phyloP scores from a whole-genome alignment of 2,329 filamentous ascomycete genomes.

The Ophiostoma fasciatum region DNA sequence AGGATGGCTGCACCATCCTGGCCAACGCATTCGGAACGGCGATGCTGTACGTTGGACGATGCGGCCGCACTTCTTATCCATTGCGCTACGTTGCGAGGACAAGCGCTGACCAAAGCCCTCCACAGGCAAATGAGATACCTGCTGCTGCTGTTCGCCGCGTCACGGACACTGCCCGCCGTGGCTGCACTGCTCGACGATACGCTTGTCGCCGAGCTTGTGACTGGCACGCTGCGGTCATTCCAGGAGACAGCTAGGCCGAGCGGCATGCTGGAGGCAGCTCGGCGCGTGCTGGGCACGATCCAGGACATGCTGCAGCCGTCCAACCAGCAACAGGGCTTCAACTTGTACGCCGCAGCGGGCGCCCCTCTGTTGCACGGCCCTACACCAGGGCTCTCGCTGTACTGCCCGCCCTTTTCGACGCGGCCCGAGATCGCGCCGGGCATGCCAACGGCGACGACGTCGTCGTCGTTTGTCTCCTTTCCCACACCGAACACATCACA shows the following conservation, averaged over 20 bases:
- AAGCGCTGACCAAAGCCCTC: no score
- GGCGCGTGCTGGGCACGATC: conserved; percentile 4
- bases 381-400: conserved; percentile 2
- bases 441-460: conserved; percentile 6
- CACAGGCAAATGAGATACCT: conserved; percentile 11
- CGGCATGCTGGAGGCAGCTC: conserved; percentile 6
- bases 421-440: not conserved
- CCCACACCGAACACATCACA: conserved; percentile 7
- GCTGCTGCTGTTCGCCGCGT: conserved; percentile 9
- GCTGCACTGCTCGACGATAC: conserved; percentile 1
- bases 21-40: conserved; percentile 9
- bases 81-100: no score
- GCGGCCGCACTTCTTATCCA: no score
- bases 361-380: not conserved
- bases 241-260: conserved; percentile 2
- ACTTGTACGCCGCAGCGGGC: not conserved
- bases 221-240: conserved; percentile 3
- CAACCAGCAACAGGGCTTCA: not conserved
- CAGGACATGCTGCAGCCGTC: conserved; percentile 1
- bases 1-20: conserved; percentile 3
- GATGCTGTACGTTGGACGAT: conserved; percentile 9
- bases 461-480: conserved; percentile 6
- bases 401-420: conserved; percentile 6
- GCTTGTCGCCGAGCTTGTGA: conserved; percentile 5
- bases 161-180: conserved; percentile 2